phyloP scores from a whole-genome alignment of 129 eudicot genomes.

The Flaveria brownii region DNA sequence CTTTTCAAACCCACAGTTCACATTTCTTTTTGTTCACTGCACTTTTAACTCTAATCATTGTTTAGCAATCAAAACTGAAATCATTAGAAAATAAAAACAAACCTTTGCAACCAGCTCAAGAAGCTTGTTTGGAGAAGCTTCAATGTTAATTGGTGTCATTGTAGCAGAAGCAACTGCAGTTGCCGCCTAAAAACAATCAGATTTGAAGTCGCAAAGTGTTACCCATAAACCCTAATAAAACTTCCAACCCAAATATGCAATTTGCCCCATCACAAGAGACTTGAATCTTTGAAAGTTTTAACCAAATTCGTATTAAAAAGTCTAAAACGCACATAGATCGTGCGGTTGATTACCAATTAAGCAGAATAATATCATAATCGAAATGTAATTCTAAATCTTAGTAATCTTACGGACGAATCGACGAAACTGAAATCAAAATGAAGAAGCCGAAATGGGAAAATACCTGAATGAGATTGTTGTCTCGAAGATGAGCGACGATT shows the following conservation, averaged over 20 bases:
- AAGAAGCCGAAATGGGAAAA: not conserved
- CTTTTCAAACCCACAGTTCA: slow-evolving; percentile 34
- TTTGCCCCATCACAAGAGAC: not conserved
- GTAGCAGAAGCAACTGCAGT: slow-evolving; percentile 96
- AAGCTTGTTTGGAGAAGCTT: slow-evolving; percentile 81
- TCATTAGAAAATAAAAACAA: slow-evolving; percentile 18
- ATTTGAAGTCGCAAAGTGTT: not conserved
- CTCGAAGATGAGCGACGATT: slow-evolving; percentile 83
- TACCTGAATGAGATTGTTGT: slow-evolving; percentile 80
- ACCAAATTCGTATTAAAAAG: not conserved
- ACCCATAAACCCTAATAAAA: not conserved
- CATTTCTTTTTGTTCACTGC: not conserved
- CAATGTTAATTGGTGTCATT: slow-evolving; percentile 76
- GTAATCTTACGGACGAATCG: not conserved
- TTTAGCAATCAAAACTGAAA: not conserved
- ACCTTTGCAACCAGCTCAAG: slow-evolving; percentile 89
- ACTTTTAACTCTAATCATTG: not conserved
- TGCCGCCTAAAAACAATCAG: slow-evolving; percentile 55
- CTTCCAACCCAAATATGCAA: not conserved
- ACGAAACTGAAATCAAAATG: not conserved
- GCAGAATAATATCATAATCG: slow-evolving; percentile 7
- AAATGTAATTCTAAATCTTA: not conserved
- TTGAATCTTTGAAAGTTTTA: too few relatives aligned
- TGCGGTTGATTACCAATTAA: not conserved
- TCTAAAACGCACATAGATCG: not conserved